Conservation (phyloP, 202 grass and related monocot species). For the Cymbopogon flexuosus region DNA sequence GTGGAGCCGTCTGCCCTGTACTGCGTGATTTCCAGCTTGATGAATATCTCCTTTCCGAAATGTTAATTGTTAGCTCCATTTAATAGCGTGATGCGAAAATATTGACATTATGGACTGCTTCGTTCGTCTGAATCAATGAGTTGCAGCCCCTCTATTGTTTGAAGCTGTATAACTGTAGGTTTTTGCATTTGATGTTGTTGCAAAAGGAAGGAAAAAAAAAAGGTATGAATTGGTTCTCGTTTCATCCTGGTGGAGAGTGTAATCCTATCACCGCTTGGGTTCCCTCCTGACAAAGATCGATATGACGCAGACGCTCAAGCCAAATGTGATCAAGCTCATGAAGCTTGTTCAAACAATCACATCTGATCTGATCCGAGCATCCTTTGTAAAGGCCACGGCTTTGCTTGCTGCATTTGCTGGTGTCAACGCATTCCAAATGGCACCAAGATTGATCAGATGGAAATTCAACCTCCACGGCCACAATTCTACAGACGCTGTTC, state of each 20-base stretch:
- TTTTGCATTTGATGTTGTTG: not conserved
- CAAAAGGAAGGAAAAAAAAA: not conserved
- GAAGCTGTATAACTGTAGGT: not conserved
- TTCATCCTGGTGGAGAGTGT: not conserved
- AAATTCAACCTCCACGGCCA: not conserved
- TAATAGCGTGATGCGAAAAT: not conserved
- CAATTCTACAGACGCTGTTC: not conserved
- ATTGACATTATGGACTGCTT: not conserved
- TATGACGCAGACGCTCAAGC: not conserved
- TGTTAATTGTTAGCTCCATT: not conserved
- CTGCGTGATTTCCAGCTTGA: not conserved
- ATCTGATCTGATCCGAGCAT: not conserved
- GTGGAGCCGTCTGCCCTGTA: not conserved
- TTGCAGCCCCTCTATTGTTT: not conserved
- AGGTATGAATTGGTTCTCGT: not conserved
- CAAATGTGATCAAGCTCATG: no score
- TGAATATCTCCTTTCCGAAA: not conserved
- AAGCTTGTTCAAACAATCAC: not conserved
- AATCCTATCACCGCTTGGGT: no score
- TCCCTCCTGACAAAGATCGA: not conserved
- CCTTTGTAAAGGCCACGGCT: not conserved
- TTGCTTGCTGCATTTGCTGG: not conserved
- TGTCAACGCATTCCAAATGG: not conserved
- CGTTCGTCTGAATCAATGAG: not conserved
- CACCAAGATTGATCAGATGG: not conserved